phyloP scores from a whole-genome alignment of 805 yeast species.

The Saccharomycopsis guyanensis region DNA sequence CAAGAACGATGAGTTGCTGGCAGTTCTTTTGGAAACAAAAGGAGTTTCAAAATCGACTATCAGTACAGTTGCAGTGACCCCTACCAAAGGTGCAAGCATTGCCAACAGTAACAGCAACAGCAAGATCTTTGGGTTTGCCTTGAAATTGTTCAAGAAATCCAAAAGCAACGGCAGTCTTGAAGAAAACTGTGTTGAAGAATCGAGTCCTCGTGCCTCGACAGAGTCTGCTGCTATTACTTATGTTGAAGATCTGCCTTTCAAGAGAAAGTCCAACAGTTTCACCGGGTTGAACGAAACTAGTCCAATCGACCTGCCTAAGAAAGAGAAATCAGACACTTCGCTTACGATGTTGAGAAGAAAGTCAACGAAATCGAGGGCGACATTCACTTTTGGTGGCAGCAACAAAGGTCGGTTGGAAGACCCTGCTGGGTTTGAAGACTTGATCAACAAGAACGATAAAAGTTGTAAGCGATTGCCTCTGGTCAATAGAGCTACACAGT shows the following conservation, averaged over 20 bases:
- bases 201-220: conserved; percentile 19
- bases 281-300: background rate
- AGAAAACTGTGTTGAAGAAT: background rate
- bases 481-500: conserved; percentile 8
- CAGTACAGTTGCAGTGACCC: background rate
- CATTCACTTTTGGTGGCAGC: conserved; percentile 1
- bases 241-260: background rate
- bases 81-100: background rate
- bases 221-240: conserved; percentile 21
- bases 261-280: background rate
- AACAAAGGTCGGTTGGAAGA: background rate
- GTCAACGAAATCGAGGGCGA: background rate
- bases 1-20: background rate
- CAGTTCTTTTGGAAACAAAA: no score
- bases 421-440: no score
- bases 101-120: conserved; percentile 2
- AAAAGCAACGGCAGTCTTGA: conserved; percentile 15
- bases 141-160: conserved; percentile 20
- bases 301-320: background rate
- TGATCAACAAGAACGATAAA: background rate
- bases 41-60: background rate
- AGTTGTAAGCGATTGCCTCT: background rate
- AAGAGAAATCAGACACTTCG: background rate
- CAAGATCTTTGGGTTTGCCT: conserved; percentile 19
- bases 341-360: background rate